phyloP scores from a whole-genome alignment of 2,329 filamentous ascomycete genomes.

The Coniella vitis region DNA sequence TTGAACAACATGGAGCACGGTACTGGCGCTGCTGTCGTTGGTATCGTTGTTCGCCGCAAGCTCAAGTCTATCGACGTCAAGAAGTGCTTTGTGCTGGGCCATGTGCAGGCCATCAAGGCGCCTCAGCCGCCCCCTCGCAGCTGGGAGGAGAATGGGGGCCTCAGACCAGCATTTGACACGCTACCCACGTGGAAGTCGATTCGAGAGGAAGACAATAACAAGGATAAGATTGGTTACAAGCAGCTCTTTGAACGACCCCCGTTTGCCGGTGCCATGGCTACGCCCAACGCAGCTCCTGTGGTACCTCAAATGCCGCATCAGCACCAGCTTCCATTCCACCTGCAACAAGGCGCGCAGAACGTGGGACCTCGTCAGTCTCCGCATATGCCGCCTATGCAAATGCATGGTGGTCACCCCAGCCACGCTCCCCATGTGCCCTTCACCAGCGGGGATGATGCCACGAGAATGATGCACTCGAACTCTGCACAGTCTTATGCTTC shows the following conservation, averaged over 20 bases:
- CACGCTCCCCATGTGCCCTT: slow-evolving; percentile 60
- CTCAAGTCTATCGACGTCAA: slow-evolving; percentile 64
- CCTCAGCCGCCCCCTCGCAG: slow-evolving; percentile 42
- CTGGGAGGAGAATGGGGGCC: slow-evolving; percentile 72
- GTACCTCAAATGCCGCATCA: slow-evolving; percentile 72
- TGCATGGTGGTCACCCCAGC: slow-evolving; percentile 65
- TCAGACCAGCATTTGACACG: slow-evolving; percentile 79
- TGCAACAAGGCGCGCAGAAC: slow-evolving; percentile 66
- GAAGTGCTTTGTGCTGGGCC: slow-evolving; percentile 52
- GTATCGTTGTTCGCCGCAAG: slow-evolving; percentile 61
- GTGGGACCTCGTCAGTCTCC: slow-evolving; percentile 64
- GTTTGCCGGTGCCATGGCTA: slow-evolving; percentile 51
- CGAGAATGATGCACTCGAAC: slow-evolving; percentile 77
- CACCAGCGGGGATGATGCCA: slow-evolving; percentile 70
- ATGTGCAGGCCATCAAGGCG: slow-evolving; percentile 48
- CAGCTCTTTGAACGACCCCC: slow-evolving; percentile 70
- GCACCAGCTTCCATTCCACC: slow-evolving; percentile 75
- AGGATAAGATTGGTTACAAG: slow-evolving; percentile 61
- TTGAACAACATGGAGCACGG: slow-evolving; percentile 41
- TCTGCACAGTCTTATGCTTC: slow-evolving; percentile 82
- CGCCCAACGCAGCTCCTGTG: slow-evolving; percentile 62
- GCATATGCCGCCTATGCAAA: slow-evolving; percentile 70
- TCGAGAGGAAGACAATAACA: slow-evolving; percentile 66
- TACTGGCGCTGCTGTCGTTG: slow-evolving; percentile 30
- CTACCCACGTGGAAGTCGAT: slow-evolving; percentile 74